These are phyloP conservation scores for Suhomyces panamericanus DNA, from an alignment of 1,139 yeast genomes.

Conservation along the genomic window DNA sequence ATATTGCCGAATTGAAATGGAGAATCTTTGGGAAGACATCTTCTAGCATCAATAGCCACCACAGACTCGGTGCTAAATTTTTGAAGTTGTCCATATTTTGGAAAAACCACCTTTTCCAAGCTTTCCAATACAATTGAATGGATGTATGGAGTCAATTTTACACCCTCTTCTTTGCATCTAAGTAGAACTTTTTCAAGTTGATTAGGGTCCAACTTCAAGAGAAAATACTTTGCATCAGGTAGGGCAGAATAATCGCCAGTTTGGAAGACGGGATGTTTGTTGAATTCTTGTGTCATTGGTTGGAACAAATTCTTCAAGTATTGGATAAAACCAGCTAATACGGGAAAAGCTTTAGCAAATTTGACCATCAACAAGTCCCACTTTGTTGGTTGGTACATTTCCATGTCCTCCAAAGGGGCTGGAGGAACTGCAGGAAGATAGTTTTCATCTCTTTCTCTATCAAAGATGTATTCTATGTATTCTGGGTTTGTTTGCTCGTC, in stretches of 20 bases:
- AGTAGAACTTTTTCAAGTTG: slow-evolving; percentile 2
- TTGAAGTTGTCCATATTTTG: background rate
- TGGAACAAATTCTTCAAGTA: background rate
- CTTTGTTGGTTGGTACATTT: background rate
- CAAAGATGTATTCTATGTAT: slow-evolving; percentile 5
- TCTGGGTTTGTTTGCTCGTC: slow-evolving; percentile 7
- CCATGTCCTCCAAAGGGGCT: background rate
- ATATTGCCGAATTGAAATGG: slow-evolving; percentile 22
- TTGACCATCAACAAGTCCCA: background rate
- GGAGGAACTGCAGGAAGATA: background rate
- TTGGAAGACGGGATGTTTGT: background rate
- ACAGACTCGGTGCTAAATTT: slow-evolving; percentile 12
- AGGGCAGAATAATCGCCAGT: background rate
- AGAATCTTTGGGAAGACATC: slow-evolving; percentile 9
- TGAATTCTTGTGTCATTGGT: background rate
- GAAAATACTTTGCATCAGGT: slow-evolving; percentile 8
- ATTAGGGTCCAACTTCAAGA: slow-evolving; percentile 11
- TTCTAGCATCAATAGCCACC: slow-evolving; percentile 15
- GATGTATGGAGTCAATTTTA: slow-evolving; percentile 14
- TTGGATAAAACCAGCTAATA: background rate
- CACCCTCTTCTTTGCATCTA: slow-evolving; percentile 8
- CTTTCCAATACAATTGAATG: slow-evolving; percentile 12
- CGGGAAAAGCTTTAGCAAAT: background rate
- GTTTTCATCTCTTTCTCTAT: background rate
- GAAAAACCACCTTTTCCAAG: slow-evolving; percentile 8